phyloP scores from a whole-genome alignment of 371 early-diverging fungal genomes.

The Mucor sp. region DNA sequence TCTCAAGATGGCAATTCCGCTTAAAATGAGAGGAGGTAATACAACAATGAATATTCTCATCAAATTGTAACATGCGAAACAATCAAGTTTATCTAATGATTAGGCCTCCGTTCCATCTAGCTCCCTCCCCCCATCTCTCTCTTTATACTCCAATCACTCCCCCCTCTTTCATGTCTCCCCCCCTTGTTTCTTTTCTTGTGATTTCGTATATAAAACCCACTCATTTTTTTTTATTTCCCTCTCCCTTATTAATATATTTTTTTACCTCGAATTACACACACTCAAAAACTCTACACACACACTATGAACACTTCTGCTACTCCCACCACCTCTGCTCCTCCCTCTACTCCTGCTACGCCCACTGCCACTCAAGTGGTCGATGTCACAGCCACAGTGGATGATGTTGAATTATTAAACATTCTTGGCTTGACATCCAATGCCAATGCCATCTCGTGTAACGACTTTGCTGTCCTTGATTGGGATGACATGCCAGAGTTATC shows the following conservation, averaged over 20 bases:
- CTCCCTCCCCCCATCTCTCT: not conserved
- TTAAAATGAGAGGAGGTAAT: not conserved
- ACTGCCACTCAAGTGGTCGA: not conserved
- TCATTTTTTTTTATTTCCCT: not conserved
- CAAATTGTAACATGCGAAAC: not conserved
- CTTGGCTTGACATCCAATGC: slow-evolving; percentile 15
- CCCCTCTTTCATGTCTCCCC: not conserved
- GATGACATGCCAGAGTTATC: slow-evolving; percentile 30
- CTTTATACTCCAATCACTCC: not conserved
- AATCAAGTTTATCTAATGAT: not conserved
- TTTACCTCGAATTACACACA: not conserved
- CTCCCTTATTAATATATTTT: not conserved
- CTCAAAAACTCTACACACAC: not conserved
- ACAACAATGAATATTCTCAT: not conserved
- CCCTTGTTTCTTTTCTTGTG: not conserved
- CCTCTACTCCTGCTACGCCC: not conserved
- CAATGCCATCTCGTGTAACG: slow-evolving; percentile 7
- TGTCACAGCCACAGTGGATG: slow-evolving; percentile 16
- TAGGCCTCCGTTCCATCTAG: not conserved
- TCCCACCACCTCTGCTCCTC: not conserved
- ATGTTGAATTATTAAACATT: slow-evolving; percentile 25
- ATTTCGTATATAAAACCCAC: not conserved
- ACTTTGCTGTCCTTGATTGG: slow-evolving; percentile 24
- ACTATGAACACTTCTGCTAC: not conserved
- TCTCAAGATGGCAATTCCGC: not conserved